Evolutionary conservation across 148 eudicot genomes (phyloP), one percentile per base, ranked within the genome.

Genomic region (Simmondsia chinensis): DNA sequence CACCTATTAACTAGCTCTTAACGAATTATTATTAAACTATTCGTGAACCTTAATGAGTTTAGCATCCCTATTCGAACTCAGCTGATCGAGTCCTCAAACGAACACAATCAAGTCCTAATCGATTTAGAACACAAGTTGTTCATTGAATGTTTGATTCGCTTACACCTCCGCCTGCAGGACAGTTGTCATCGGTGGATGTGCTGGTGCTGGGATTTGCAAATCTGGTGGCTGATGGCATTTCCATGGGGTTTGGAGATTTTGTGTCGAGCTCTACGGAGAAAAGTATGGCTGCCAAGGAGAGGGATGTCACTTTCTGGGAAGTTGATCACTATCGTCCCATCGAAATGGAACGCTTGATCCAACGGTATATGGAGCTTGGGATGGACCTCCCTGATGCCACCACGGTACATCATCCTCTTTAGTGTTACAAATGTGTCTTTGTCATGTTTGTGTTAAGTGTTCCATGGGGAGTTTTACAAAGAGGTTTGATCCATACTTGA

Each of bases 201-300:
- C 54, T 80, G 21, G 88, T 80, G 7, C 30, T 80, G 32, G 88
- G 88, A 21, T 50, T 80, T 28, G 83, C 83, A 0, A 80, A 80
- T 42, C 60, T 80, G 4, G 79, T 80, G 17, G 87, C 87, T 0
- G 87, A 80, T 20, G 83, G 83, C 7, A 80, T 73, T 26, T 80
- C 83, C 2, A 80, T 80, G 88, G 88, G 87, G 44, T 80, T 80
- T 27, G 87, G 88, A 1, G 88, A 80, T 57, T 80, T 51, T 40
- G 74, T 80, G 28, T 76, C 83, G 7, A 80, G 62, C 46, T 61
- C 67, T 30, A 76, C 88, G 0, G 80, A 76, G 62, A 70, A 48
- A 31, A 69, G 73, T 13, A 68, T 73, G 68, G 76, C 68, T 33
- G 41, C 10, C 1, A 76, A 52, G 41, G 88, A 80, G 55, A 73